phyloP scores from a whole-genome alignment of 768 basidiomycete species.

The Mycena polygramma region DNA sequence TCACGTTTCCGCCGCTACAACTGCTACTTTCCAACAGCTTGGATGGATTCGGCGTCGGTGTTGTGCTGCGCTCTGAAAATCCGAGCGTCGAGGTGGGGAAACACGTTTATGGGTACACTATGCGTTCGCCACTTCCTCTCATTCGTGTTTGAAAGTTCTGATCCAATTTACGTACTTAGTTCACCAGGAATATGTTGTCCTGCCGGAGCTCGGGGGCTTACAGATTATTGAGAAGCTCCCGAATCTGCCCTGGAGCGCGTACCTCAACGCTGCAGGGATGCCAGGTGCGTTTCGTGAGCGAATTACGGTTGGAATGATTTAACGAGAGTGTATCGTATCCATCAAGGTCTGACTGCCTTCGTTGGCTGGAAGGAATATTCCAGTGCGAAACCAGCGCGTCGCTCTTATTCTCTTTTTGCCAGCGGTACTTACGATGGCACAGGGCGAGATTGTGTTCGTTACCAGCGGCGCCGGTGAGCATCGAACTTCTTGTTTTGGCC shows the following conservation, averaged over 20 bases:
- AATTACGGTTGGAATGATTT: conserved; percentile 15
- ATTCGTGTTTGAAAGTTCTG: background rate
- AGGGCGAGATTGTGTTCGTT: conserved; percentile 23
- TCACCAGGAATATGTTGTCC: conserved; percentile 51
- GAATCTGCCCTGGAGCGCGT: conserved; percentile 56
- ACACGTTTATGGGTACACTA: conserved; percentile 47
- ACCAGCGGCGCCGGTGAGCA: conserved; percentile 15
- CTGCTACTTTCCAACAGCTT: conserved; percentile 21
- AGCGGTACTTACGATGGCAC: background rate
- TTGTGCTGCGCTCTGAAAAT: conserved; percentile 52
- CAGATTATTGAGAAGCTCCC: conserved; percentile 51
- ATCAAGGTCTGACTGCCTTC: conserved; percentile 48
- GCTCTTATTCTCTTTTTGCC: background rate
- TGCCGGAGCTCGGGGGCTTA: conserved; percentile 23
- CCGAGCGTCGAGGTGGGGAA: conserved; percentile 43
- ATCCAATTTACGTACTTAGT: conserved; percentile 32
- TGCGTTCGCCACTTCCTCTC: no score
- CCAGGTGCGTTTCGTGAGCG: conserved; percentile 20
- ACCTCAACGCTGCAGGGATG: conserved; percentile 55
- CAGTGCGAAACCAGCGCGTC: conserved; percentile 46
- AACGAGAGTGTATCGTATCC: conserved; percentile 30
- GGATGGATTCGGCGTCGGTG: conserved; percentile 49
- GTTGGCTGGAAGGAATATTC: conserved; percentile 48
- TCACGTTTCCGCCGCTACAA: no score
- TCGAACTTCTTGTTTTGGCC: background rate